phyloP scores from a whole-genome alignment of 2,329 filamentous ascomycete genomes.

The Hypoxylon sp. region DNA sequence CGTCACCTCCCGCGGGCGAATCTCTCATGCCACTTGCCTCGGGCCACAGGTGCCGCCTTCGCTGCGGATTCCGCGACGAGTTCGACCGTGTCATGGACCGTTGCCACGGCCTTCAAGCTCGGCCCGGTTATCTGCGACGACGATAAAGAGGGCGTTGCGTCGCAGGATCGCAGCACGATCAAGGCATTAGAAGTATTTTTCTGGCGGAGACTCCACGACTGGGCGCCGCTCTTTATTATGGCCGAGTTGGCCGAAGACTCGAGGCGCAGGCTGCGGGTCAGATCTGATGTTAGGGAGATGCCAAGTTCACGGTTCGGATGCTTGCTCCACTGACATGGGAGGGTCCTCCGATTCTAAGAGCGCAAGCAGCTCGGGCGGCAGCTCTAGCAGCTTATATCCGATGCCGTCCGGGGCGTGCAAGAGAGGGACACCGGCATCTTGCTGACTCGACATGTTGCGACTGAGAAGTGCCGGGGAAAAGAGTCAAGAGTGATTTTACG shows the following conservation, averaged over 20 bases:
- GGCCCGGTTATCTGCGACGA: slow-evolving; percentile 42
- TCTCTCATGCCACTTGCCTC: slow-evolving; percentile 68
- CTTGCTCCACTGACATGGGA: slow-evolving; percentile 56
- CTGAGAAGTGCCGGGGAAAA: background rate
- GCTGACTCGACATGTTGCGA: slow-evolving; percentile 54
- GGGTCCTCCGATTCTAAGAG: slow-evolving; percentile 62
- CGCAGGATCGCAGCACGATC: slow-evolving; percentile 57
- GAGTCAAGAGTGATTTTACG: background rate
- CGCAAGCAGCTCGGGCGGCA: slow-evolving; percentile 65
- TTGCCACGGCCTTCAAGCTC: slow-evolving; percentile 59
- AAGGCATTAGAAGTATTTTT: slow-evolving; percentile 75
- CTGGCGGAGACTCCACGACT: slow-evolving; percentile 67
- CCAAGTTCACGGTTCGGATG: background rate
- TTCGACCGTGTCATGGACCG: slow-evolving; percentile 69
- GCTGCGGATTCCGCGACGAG: slow-evolving; percentile 55
- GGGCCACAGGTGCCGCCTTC: slow-evolving; percentile 43
- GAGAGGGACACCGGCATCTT: slow-evolving; percentile 57
- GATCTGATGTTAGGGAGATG: background rate
- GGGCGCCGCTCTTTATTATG: slow-evolving; percentile 59
- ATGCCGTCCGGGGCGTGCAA: slow-evolving; percentile 57
- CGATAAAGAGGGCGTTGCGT: slow-evolving; percentile 16
- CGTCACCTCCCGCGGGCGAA: slow-evolving; percentile 56
- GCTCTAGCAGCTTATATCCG: slow-evolving; percentile 68
- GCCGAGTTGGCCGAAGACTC: slow-evolving; percentile 61
- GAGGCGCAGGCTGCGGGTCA: slow-evolving; percentile 54